Evolutionary conservation across 768 basidiomycete genomes (phyloP).

Genomic region (Tulasnella sp.): DNA sequence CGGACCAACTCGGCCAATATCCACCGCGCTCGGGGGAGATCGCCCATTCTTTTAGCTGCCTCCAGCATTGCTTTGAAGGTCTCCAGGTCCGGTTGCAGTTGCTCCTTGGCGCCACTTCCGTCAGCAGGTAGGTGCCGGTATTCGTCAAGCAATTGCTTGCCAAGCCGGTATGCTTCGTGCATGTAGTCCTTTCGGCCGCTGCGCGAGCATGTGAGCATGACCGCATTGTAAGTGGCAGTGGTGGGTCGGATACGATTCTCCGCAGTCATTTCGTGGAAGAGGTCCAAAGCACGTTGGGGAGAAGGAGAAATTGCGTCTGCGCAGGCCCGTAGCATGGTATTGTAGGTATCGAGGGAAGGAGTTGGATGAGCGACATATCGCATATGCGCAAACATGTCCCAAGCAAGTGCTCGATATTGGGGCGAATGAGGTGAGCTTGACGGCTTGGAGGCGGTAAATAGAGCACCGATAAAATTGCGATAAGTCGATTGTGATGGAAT

Average conservation of each 20-base stretch:
- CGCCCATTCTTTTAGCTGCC: slow-evolving; percentile 84
- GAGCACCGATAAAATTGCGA: slow-evolving; percentile 61
- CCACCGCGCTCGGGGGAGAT: slow-evolving; percentile 83
- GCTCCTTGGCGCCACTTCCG: slow-evolving; percentile 22
- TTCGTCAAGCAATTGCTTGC: slow-evolving; percentile 54
- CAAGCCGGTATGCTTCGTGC: slow-evolving; percentile 79
- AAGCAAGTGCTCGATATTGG: slow-evolving; percentile 72
- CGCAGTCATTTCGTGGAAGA: slow-evolving; percentile 90
- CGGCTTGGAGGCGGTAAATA: slow-evolving; percentile 51
- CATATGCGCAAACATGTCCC: slow-evolving; percentile 96
- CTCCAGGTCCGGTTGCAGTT: slow-evolving; percentile 60
- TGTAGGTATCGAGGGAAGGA: slow-evolving; percentile 74
- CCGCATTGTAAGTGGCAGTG: slow-evolving; percentile 72
- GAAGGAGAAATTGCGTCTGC: slow-evolving; percentile 52
- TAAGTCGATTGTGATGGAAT: slow-evolving; percentile 78
- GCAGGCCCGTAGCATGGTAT: slow-evolving; percentile 87
- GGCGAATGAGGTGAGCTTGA: slow-evolving; percentile 40
- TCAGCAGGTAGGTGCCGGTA: slow-evolving; percentile 59
- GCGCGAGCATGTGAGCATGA: slow-evolving; percentile 79
- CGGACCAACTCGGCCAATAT: slow-evolving; percentile 83
- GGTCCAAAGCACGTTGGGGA: slow-evolving; percentile 83
- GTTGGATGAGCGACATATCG: slow-evolving; percentile 89
- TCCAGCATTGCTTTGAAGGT: slow-evolving; percentile 88
- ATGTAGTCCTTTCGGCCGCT: slow-evolving; percentile 58
- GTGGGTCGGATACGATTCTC: slow-evolving; percentile 68